Percentiles rank a stretch among this genome's conserved stretches.
These are phyloP conservation scores for Candida montana DNA, from an alignment of 805 yeast genomes.

Conservation along the genomic window DNA sequence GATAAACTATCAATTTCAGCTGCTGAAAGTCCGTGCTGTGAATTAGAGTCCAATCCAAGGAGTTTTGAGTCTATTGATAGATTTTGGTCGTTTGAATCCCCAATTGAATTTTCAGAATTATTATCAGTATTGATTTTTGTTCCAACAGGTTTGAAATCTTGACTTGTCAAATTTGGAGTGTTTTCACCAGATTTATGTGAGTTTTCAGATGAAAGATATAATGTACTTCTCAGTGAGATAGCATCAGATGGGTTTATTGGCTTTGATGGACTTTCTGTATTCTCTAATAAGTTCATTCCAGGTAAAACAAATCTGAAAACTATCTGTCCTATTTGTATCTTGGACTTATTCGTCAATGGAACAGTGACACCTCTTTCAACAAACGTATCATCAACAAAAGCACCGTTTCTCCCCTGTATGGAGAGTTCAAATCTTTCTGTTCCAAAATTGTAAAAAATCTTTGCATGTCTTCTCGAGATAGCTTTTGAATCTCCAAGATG, in stretches of 20 bases:
- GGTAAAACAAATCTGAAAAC: constrained; percentile 87
- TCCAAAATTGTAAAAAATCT: constrained; percentile 93
- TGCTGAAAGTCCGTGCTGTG: no score
- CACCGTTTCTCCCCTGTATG: constrained; percentile 92
- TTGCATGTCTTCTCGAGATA: constrained; percentile 90
- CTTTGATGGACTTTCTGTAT: constrained; percentile 27
- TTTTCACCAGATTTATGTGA: constrained; percentile 11
- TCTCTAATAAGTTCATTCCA: constrained; percentile 41
- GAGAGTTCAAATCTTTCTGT: constrained; percentile 90
- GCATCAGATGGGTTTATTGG: constrained; percentile 60
- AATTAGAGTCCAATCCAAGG: not conserved
- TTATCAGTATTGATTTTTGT: constrained; percentile 14
- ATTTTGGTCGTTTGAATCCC: not conserved
- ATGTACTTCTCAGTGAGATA: constrained; percentile 46
- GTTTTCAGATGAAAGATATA: constrained; percentile 29
- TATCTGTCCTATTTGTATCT: constrained; percentile 89
- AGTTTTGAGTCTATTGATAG: not conserved
- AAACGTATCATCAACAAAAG: constrained; percentile 88
- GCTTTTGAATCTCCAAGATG: constrained; percentile 91
- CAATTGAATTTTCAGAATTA: not conserved
- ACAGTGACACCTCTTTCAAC: constrained; percentile 90
- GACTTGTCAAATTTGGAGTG: constrained; percentile 16
- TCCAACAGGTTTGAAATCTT: constrained; percentile 22
- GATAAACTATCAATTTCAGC: constrained; percentile 25
- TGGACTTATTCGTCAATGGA: constrained; percentile 74